These are phyloP conservation scores for Pinus tabuliformis DNA, from an alignment of 75 land plant species.

Conservation along the genomic window DNA sequence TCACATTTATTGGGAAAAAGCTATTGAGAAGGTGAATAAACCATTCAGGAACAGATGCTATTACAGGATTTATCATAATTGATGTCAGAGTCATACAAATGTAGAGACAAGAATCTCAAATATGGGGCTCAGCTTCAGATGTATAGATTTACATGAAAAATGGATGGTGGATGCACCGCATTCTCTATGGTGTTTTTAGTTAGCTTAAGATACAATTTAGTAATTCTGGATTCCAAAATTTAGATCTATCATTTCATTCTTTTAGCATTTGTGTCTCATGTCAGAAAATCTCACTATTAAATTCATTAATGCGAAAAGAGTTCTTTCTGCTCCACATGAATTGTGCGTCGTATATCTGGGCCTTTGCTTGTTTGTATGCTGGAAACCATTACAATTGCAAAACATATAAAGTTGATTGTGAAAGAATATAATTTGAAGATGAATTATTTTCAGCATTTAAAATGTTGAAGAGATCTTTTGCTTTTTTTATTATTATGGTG, in stretches of 20 bases:
- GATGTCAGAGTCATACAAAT: constrained; percentile 4
- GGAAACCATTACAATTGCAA: not conserved
- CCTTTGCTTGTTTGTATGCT: not conserved
- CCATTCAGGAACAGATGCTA: constrained; percentile 10
- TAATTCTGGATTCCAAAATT: constrained; percentile 4
- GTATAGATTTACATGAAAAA: constrained; percentile 6
- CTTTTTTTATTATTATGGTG: too few species aligned
- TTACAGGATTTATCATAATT: constrained; percentile 12
- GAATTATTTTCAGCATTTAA: too few species aligned
- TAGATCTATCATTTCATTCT: constrained; percentile 7
- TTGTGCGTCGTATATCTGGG: not conserved
- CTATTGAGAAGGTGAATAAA: constrained; percentile 9
- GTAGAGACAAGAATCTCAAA: not conserved
- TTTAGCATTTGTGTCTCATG: constrained; percentile 5
- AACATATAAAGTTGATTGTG: too few species aligned
- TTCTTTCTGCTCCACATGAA: not conserved
- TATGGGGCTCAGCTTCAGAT: constrained; percentile 6
- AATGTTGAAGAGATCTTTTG: too few species aligned
- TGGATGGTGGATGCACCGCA: constrained; percentile 9
- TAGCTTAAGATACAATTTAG: not conserved
- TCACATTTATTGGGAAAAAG: constrained; percentile 11
- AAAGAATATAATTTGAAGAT: too few species aligned
- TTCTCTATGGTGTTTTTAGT: constrained; percentile 8
- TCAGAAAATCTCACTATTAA: constrained; percentile 7
- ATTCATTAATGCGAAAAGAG: constrained; percentile 9